phyloP scores from a whole-genome alignment of 2,329 filamentous ascomycete species.

The Colletotrichum neosansevieriae region DNA sequence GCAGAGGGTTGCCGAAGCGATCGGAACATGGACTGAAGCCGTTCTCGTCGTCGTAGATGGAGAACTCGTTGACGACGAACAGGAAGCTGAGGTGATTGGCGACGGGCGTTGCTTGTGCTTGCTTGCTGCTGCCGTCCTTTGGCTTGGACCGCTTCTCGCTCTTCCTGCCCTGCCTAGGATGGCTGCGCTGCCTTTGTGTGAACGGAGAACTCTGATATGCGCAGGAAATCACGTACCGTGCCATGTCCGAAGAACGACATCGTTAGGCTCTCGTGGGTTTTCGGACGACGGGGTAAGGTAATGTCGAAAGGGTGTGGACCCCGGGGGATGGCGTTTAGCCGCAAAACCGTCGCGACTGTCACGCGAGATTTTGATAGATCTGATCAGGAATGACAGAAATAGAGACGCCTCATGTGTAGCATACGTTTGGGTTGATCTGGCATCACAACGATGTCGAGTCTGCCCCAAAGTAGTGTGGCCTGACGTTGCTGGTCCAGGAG shows the following conservation, averaged over 20 bases:
- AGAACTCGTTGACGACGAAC: constrained; percentile 54
- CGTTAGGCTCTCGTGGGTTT: no score
- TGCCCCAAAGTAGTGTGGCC: not conserved
- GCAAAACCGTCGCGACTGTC: constrained; percentile 6
- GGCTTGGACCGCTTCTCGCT: constrained; percentile 1
- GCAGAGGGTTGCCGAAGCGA: constrained; percentile 48
- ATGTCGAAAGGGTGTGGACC: no score
- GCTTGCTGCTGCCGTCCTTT: not conserved
- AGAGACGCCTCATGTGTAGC: not conserved
- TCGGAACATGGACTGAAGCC: constrained; percentile 1
- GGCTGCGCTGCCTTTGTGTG: constrained; percentile 6
- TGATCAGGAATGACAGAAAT: constrained; percentile 36
- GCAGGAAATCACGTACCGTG: not conserved
- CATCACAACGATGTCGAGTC: not conserved
- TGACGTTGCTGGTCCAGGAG: not conserved
- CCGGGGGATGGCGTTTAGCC: no score
- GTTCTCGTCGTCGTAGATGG: constrained; percentile 34
- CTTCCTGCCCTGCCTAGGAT: not conserved
- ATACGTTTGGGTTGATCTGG: not conserved
- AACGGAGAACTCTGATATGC: not conserved
- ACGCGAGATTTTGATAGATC: constrained; percentile 12
- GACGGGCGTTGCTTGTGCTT: not conserved
- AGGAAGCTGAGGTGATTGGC: constrained; percentile 48
- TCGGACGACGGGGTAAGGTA: no score
- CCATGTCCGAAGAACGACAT: constrained; percentile 2